Percentiles rank a stretch among this genome's conserved stretches.
phyloP scores from a whole-genome alignment of 192 early-diverging fungal species.

The Coemansia sp. region DNA sequence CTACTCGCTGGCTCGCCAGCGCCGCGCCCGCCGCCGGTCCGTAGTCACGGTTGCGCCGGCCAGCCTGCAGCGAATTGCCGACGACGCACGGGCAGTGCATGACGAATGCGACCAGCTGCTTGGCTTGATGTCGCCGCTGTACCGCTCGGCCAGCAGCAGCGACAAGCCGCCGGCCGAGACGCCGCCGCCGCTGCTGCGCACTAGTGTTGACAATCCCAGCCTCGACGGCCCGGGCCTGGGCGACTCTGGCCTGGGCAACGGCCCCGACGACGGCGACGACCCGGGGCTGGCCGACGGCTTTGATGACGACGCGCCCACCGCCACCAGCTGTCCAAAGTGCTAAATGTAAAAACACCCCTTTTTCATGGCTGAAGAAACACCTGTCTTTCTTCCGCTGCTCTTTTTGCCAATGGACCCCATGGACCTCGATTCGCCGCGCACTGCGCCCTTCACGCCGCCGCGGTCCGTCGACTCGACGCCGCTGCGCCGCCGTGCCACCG shows the following conservation, averaged over 20 bases:
- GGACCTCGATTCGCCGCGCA: conserved; percentile 43
- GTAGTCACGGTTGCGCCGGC: conserved; percentile 42
- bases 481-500: conserved; percentile 14
- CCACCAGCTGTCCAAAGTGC: conserved; percentile 30
- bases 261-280: neutral
- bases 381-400: too few relatives aligned
- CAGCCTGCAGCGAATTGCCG: conserved; percentile 47
- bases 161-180: neutral
- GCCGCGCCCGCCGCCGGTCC: conserved; percentile 42
- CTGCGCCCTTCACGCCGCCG: conserved; percentile 28
- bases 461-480: conserved; percentile 27
- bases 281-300: too few relatives aligned
- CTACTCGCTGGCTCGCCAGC: conserved; percentile 37
- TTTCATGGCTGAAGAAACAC: too few relatives aligned
- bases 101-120: conserved; percentile 45
- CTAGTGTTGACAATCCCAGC: too few relatives aligned
- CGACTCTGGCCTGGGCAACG: too few relatives aligned
- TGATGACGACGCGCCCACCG: conserved; percentile 3
- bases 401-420: conserved; percentile 3
- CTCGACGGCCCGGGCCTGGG: too few relatives aligned
- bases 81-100: conserved; percentile 27
- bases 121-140: conserved; percentile 42
- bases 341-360: too few relatives aligned
- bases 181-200: neutral
- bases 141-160: too few relatives aligned